Evolutionary conservation across 192 early-diverging fungal species (phyloP), one percentile per base, ranked within the genome.

Genomic region (Backusella tarrabulga): DNA sequence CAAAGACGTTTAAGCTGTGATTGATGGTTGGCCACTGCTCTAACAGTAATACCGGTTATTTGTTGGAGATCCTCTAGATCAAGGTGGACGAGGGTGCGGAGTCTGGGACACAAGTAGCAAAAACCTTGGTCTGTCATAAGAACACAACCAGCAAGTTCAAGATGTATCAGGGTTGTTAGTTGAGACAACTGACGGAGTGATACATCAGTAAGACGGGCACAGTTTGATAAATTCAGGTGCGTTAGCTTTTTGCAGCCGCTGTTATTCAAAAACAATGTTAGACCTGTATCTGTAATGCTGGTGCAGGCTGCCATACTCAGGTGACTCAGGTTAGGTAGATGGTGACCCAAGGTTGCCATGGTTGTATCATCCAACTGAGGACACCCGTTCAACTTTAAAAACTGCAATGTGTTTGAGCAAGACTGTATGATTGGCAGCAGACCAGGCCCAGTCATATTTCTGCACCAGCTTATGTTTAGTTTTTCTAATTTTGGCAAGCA

Each of bases 401-500:
- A 76, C 4, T 23, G 56, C 7, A 71, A 68, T 4, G 86, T 68
- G 7, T 73, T 72, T 40, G 81, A 78, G 76, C 85, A 88, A n/a
- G 83, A 77, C 0, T 78, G 78, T 38, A 85, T 67, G 7, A 76
- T 72, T 2, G 76, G 72, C 12, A 72, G 6, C 1, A 88, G 73
- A 12, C 87, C 87, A 2, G 72, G 46, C 0, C 83, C 83, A 5
- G 83, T 83, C 68, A 88, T 86, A 42, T 87, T 81, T 12, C 83
- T 79, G 67, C 87, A 88, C 87, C 87, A 88, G 1, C 82, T 81
- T 6, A 88, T 34, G 44, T 88, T 87, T 6, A 88, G 75, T 23
- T 74, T 76, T 41, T 81, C 79, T 3, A 88, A 75, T 8, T 76
- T 67, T 7, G 80, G 84, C 54, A 76, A 75, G n/a, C 23, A 29